Percentiles rank a stretch among this genome's conserved stretches.
phyloP scores from a whole-genome alignment of 306 rosid genomes.

The Vigna nakashimae region DNA sequence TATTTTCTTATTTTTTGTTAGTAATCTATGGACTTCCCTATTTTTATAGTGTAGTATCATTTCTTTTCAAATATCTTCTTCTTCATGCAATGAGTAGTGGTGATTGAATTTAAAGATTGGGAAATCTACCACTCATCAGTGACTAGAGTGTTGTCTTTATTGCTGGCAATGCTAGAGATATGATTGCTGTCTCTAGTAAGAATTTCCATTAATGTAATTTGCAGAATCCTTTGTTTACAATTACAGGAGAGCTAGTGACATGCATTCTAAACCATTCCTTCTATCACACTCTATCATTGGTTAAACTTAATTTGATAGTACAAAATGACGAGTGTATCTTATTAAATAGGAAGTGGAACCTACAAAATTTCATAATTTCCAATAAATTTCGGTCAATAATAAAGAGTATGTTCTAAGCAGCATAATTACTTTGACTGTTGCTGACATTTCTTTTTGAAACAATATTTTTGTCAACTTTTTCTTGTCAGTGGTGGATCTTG shows the following conservation, averaged over 20 bases:
- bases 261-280: neutral
- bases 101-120: slow-evolving; percentile 23
- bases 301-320: too few relatives aligned
- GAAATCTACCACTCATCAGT: slow-evolving; percentile 7
- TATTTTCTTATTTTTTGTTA: slow-evolving; percentile 15
- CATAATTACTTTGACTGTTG: too few relatives aligned
- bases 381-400: too few relatives aligned
- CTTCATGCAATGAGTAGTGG: slow-evolving; percentile 27
- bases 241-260: neutral
- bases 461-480: too few relatives aligned
- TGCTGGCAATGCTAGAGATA: slow-evolving; percentile 15
- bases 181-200: slow-evolving; percentile 25
- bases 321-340: too few relatives aligned
- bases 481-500: too few relatives aligned
- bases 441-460: too few relatives aligned
- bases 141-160: slow-evolving; percentile 12
- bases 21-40: slow-evolving; percentile 17
- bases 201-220: slow-evolving; percentile 18
- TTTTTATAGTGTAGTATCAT: neutral
- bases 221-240: neutral
- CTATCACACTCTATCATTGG: neutral
- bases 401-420: too few relatives aligned
- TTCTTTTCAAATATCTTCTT: slow-evolving; percentile 26
- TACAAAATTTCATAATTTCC: too few relatives aligned
- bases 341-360: too few relatives aligned